Conservation (phyloP, 2,329 filamentous ascomycete genomes). For the Aureobasidium sp. region DNA sequence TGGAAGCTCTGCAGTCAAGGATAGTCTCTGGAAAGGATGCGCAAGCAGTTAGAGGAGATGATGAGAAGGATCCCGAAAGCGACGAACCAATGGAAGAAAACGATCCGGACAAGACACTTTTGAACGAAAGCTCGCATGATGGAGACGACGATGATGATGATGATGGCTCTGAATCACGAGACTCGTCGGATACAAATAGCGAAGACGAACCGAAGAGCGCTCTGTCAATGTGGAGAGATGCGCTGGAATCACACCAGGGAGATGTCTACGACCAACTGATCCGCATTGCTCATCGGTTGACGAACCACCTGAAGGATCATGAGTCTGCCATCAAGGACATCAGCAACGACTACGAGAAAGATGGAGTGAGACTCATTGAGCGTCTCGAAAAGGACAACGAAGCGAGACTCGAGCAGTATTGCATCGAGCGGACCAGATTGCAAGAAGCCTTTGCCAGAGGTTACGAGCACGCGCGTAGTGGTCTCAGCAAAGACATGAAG, state of each 20-base stretch:
- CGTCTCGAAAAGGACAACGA: constrained; percentile 35
- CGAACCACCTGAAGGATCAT: constrained; percentile 39
- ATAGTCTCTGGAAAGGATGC: not conserved
- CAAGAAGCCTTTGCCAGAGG: constrained; percentile 15
- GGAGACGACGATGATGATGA: not conserved
- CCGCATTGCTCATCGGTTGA: constrained; percentile 35
- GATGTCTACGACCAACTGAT: constrained; percentile 32
- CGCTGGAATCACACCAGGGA: constrained; percentile 32
- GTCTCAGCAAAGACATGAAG: not conserved
- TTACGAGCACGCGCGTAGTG: not conserved
- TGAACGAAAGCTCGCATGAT: constrained; percentile 15
- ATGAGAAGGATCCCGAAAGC: not conserved
- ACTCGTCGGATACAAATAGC: constrained; percentile 18
- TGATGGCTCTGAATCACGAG: not conserved
- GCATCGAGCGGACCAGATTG: constrained; percentile 21
- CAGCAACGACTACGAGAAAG: constrained; percentile 35
- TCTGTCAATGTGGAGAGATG: constrained; percentile 30
- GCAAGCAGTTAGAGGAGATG: not conserved
- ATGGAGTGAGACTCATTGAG: constrained; percentile 37
- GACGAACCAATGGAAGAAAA: constrained; percentile 13
- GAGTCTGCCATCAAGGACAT: constrained; percentile 38
- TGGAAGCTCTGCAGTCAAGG: not conserved
- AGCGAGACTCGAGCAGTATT: constrained; percentile 27
- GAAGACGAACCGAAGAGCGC: constrained; percentile 23
- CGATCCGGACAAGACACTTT: constrained; percentile 22